These are phyloP conservation scores for Haberlea rhodopensis DNA, from an alignment of 257 asterid species.

Conservation along the genomic window DNA sequence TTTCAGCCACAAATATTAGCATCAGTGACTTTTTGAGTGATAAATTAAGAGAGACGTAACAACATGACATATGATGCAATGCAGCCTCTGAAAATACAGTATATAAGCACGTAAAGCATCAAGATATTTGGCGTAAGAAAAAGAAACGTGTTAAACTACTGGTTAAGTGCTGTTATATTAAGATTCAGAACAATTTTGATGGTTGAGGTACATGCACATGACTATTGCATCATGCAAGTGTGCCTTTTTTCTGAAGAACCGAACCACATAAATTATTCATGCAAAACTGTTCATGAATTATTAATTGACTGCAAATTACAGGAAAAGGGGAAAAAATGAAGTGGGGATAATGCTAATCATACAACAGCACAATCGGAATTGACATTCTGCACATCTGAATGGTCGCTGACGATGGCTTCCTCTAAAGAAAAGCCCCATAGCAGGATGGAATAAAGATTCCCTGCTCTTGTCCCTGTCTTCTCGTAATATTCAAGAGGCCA, in stretches of 20 bases:
- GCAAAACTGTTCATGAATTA: constrained; percentile 84
- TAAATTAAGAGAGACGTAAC: constrained; percentile 1
- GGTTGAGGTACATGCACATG: constrained; percentile 68
- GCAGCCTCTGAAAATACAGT: constrained; percentile 7
- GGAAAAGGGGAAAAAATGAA: constrained; percentile 46
- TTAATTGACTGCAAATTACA: constrained; percentile 69
- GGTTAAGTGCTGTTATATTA: constrained; percentile 55
- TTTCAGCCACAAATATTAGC: not conserved
- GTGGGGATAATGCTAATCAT: constrained; percentile 68
- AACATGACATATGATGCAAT: constrained; percentile 6
- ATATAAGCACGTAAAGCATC: constrained; percentile 7
- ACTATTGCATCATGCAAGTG: constrained; percentile 60
- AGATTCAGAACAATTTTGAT: constrained; percentile 65
- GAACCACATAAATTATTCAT: constrained; percentile 77
- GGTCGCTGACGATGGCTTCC: constrained; percentile 48
- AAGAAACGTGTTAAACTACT: constrained; percentile 28
- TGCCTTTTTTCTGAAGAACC: constrained; percentile 56
- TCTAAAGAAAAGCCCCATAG: constrained; percentile 36
- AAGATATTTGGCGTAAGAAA: not conserved
- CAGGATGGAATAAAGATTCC: constrained; percentile 44
- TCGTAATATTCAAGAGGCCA: constrained; percentile 41
- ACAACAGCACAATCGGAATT: constrained; percentile 68
- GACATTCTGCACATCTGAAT: constrained; percentile 39
- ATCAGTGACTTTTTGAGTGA: not conserved
- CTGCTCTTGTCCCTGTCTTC: constrained; percentile 39